These are phyloP conservation scores for Fusarium compactum DNA, from an alignment of 2,329 filamentous ascomycete species.

Conservation along the genomic window DNA sequence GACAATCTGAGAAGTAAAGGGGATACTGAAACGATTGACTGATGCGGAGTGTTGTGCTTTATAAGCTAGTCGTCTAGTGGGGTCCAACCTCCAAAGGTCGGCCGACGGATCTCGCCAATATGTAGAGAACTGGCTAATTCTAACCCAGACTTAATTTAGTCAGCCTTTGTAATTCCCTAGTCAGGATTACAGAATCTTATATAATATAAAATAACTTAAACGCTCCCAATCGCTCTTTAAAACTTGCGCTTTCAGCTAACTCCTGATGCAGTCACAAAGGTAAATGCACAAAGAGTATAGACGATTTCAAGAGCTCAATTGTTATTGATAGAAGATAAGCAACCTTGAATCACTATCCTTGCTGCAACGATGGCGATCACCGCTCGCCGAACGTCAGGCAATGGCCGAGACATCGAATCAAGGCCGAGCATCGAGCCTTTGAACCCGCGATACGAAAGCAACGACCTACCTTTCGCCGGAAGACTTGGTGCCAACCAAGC, in stretches of 20 bases:
- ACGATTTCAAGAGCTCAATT: too few relatives aligned
- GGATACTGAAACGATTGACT: too few relatives aligned
- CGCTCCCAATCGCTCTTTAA: accelerated
- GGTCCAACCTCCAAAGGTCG: too few relatives aligned
- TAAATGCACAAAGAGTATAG: too few relatives aligned
- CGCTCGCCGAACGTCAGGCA: not conserved
- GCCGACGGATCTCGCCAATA: not conserved
- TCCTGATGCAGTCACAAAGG: too few relatives aligned
- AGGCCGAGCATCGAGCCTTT: not conserved
- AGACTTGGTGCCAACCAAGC: conserved; percentile 41
- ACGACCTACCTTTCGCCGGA: conserved; percentile 33
- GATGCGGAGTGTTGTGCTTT: too few relatives aligned
- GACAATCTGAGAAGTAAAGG: too few relatives aligned
- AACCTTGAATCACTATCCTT: too few relatives aligned
- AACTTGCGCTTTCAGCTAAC: not conserved
- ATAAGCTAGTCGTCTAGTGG: not conserved
- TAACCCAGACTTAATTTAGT: accelerated
- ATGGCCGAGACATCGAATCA: conserved; percentile 19
- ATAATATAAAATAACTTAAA: accelerated
- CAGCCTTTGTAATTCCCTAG: not conserved
- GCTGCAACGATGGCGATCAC: not conserved
- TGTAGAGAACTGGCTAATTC: not conserved
- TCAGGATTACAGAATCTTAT: not conserved
- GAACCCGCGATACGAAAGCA: conserved; percentile 17
- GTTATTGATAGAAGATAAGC: too few relatives aligned